Base-by-base conservation (phyloP, 2,329 filamentous ascomycete species). In the Xylariales sp. region DNA sequence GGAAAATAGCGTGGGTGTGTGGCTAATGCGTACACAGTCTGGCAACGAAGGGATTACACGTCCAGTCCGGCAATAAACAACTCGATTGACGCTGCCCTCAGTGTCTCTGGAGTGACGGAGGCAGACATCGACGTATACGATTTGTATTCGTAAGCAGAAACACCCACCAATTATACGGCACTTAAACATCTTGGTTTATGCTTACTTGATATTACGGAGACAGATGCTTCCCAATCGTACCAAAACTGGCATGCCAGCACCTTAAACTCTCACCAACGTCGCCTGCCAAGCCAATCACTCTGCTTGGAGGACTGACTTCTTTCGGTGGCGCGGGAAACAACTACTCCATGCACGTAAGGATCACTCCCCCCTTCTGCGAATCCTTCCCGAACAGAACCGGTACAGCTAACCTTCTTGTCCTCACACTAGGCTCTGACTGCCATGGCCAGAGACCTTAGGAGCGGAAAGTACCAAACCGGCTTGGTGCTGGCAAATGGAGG, bases 311-410 rank as follows among this genome's bases (percentile, higher is more conserved):
- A 0, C 50, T 86, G 37, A 85, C 81, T 5, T 81, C 74, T 1
- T 85, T 85, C 41, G 81, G 82, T 1, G 82, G 81, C 0, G 81
- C 82, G 5, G 81, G 81, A 0, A 85, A 85, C 45, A 85, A 85
- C 38, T 85, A 85, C 42, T 81, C 77, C 0, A 78, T 84, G 71
- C 81, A 85, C 63, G 74, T 63, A 23, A 33, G 31, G 20, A 23
- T 6, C 11, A 67, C 80, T 19, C 74, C 69, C 8, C 73, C 73
- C 50, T 76, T 81, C 66, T 61, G n/a, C n/a, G n/a, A n/a, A n/a
- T n/a, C n/a, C n/a, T n/a, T n/a, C n/a, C n/a, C n/a, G n/a, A n/a
- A n/a, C n/a, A n/a, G n/a, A n/a, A n/a, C n/a, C n/a, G n/a, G n/a
- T n/a, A n/a, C n/a, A n/a, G n/a, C n/a, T n/a, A n/a, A n/a, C n/a